Conservation (phyloP, 768 basidiomycete genomes). For the Tricholoma bakamatsutake region DNA sequence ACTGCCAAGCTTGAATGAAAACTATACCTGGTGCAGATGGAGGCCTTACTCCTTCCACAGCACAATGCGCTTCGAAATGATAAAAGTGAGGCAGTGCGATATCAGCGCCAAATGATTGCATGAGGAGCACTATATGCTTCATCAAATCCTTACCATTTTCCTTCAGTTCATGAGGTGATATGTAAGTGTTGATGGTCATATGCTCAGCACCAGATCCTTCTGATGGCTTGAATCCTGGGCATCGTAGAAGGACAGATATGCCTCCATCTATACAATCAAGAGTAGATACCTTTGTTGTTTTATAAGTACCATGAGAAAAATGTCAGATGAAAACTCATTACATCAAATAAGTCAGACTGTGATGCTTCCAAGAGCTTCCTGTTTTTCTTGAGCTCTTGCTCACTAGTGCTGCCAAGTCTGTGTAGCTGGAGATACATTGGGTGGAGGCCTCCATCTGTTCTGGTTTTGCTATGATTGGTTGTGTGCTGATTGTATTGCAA, state of each 20-base stretch:
- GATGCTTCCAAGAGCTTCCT: background rate
- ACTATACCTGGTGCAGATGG: background rate
- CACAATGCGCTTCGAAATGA: constrained; percentile 4
- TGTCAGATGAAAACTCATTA: background rate
- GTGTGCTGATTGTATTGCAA: background rate
- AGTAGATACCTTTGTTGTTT: too few relatives aligned
- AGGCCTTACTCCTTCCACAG: background rate
- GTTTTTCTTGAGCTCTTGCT: too few relatives aligned
- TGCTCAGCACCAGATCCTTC: background rate
- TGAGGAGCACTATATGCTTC: constrained; percentile 5
- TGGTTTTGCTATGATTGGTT: background rate
- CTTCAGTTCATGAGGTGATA: constrained; percentile 3
- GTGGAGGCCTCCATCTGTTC: constrained; percentile 4
- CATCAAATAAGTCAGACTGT: constrained; percentile 3
- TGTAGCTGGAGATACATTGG: constrained; percentile 1
- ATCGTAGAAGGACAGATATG: too few relatives aligned
- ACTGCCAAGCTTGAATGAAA: background rate
- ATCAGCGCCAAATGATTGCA: constrained; percentile 10
- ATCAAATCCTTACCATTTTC: background rate
- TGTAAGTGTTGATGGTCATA: constrained; percentile 3
- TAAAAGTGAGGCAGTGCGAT: constrained; percentile 9
- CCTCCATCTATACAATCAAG: too few relatives aligned
- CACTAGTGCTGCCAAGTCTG: background rate
- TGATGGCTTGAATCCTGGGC: too few relatives aligned
- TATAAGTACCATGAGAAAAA: background rate